Percentiles rank a stretch among this genome's conserved stretches.
Conservation (phyloP, 495 filamentous ascomycete species). For the Clohesyomyces aquaticus region DNA sequence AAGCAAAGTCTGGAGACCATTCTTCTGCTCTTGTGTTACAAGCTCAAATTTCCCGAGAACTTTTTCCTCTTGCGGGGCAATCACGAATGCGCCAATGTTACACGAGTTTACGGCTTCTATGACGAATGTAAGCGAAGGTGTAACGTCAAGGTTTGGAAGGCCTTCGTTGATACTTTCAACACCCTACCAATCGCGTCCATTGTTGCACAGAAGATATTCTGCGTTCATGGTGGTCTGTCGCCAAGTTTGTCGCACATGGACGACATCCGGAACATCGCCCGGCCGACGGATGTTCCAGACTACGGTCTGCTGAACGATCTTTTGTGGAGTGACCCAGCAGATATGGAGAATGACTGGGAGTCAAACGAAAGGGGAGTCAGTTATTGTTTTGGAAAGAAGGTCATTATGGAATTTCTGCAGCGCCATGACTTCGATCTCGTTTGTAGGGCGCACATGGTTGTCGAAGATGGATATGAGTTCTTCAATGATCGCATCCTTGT, state of each 20-base stretch:
- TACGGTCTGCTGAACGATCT: conserved; percentile 96
- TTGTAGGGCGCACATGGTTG: conserved; percentile 98
- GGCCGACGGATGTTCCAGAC: conserved; percentile 96
- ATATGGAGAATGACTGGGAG: conserved; percentile 98
- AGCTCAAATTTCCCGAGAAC: conserved; percentile 97
- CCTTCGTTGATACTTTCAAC: conserved; percentile 98
- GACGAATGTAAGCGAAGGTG: conserved; percentile 98
- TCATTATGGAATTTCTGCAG: conserved; percentile 95
- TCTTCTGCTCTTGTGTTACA: conserved; percentile 93
- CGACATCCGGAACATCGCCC: conserved; percentile 92
- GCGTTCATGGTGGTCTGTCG: conserved; percentile 94
- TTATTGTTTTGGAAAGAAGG: conserved; percentile 98
- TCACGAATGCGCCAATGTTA: conserved; percentile 98
- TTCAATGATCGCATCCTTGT: conserved; percentile 95
- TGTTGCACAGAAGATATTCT: conserved; percentile 98
- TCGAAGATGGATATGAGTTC: conserved; percentile 99
- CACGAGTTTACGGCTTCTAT: conserved; percentile 97
- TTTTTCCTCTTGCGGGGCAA: conserved; percentile 98
- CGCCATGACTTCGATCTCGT: conserved; percentile 97
- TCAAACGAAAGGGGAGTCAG: conserved; percentile 96
- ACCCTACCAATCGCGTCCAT: conserved; percentile 93
- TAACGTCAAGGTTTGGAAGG: conserved; percentile 99
- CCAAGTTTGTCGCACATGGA: conserved; percentile 95
- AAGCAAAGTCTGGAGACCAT: conserved; percentile 99
- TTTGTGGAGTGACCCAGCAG: conserved; percentile 96